phyloP scores from a whole-genome alignment of 2,329 filamentous ascomycete species.

The Fusarium albosuccineum region DNA sequence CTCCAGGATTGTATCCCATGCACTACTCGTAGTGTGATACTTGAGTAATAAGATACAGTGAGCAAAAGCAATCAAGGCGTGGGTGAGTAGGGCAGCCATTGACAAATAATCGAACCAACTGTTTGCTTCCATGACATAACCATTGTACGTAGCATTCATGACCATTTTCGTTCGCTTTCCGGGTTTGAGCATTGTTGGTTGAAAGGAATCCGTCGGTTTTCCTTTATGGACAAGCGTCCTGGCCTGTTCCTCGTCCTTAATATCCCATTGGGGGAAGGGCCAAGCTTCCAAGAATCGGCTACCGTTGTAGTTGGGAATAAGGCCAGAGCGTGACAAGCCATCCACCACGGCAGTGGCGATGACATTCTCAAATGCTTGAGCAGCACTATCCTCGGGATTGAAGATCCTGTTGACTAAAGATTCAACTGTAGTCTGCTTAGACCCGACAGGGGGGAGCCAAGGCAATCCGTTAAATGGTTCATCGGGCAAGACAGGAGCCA shows the following conservation, averaged over 20 bases:
- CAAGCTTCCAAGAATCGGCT: neutral
- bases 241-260: neutral
- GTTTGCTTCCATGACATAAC: conserved; percentile 1
- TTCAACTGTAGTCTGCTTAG: too few species aligned
- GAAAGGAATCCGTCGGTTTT: neutral
- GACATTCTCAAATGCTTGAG: neutral
- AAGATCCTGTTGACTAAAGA: too few species aligned
- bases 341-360: neutral
- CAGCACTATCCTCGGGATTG: too few species aligned
- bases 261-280: neutral
- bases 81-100: neutral
- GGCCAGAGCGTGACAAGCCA: conserved; percentile 5
- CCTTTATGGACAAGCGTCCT: conserved; percentile 1
- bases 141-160: conserved; percentile 6
- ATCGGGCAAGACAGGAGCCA: neutral
- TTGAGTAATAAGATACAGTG: neutral
- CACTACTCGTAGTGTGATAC: neutral
- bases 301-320: conserved; percentile 2
- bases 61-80: conserved; percentile 4
- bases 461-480: too few species aligned
- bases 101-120: conserved; percentile 8
- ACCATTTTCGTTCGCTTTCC: neutral
- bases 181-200: neutral
- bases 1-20: conserved; percentile 16
- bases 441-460: too few species aligned